phyloP scores from a whole-genome alignment of 495 filamentous ascomycete genomes.

The Penicillium soppii region DNA sequence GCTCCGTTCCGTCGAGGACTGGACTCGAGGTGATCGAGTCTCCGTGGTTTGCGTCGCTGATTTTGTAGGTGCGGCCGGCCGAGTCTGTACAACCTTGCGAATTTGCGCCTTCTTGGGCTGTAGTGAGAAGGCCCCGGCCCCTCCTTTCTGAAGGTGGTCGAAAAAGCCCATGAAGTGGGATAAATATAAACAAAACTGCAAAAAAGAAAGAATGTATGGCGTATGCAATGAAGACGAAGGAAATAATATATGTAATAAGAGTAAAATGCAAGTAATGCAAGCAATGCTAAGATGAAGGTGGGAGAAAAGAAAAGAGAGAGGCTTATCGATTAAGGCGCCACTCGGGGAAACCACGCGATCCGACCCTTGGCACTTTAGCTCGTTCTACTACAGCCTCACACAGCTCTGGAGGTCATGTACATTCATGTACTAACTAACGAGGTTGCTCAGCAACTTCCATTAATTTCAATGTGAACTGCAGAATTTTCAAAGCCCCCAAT shows the following conservation, averaged over 20 bases:
- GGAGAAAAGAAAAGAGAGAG: constrained; percentile 11
- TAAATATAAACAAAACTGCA: constrained; percentile 22
- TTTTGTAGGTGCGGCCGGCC: constrained; percentile 32
- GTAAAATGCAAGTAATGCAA: constrained; percentile 11
- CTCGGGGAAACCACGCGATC: constrained; percentile 21
- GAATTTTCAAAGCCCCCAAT: neutral
- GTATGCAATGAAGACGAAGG: constrained; percentile 3
- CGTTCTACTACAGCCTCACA: neutral
- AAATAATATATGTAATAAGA: constrained; percentile 18
- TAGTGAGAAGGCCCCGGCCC: constrained; percentile 46
- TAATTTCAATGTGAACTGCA: neutral
- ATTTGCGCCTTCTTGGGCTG: constrained; percentile 51
- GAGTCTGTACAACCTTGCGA: constrained; percentile 46
- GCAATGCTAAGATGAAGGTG: constrained; percentile 6
- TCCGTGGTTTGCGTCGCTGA: constrained; percentile 27
- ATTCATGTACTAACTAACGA: too few relatives aligned
- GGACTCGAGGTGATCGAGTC: constrained; percentile 20
- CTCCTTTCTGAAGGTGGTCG: constrained; percentile 56
- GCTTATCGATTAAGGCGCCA: constrained; percentile 32
- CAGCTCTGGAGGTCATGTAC: neutral
- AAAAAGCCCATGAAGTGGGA: constrained; percentile 51
- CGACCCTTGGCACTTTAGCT: neutral
- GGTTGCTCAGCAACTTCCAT: too few relatives aligned
- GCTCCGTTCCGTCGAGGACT: constrained; percentile 23
- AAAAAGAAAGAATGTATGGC: constrained; percentile 6